Percentiles rank a stretch among this genome's conserved stretches.
These are phyloP conservation scores for Arthrobotrys pseudoclavata DNA, from an alignment of 2,329 filamentous ascomycete genomes.

Conservation along the genomic window DNA sequence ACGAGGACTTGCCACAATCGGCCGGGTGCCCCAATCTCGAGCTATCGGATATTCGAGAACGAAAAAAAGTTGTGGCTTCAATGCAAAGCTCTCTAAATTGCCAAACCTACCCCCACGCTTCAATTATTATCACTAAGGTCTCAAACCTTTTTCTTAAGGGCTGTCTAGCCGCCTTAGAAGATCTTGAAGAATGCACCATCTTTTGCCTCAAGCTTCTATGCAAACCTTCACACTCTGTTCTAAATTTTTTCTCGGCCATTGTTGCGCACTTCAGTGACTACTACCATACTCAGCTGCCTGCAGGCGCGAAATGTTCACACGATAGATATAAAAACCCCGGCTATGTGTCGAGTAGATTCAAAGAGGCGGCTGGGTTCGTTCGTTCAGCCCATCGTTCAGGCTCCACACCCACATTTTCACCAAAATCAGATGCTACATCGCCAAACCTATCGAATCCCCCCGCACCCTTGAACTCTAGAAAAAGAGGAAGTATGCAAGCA, in stretches of 20 bases:
- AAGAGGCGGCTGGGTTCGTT: not conserved
- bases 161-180: not conserved
- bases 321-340: not conserved
- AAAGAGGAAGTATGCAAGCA: not conserved
- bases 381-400: not conserved
- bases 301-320: not conserved
- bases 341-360: not conserved
- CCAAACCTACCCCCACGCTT: not conserved
- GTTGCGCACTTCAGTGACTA: not conserved
- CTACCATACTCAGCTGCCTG: not conserved
- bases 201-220: not conserved
- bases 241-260: not conserved
- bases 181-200: slow-evolving; percentile 8
- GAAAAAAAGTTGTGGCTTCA: not conserved
- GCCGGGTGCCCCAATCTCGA: too few relatives aligned
- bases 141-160: not conserved
- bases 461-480: not conserved
- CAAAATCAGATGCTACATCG: not conserved
- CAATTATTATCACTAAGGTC: not conserved
- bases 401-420: not conserved
- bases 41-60: not conserved
- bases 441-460: too few relatives aligned
- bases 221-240: not conserved
- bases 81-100: not conserved
- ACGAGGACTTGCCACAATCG: not conserved